Evolutionary conservation across 1,139 yeast genomes (phyloP).

Genomic region (Hemisphaericaspora xylanilytica): DNA sequence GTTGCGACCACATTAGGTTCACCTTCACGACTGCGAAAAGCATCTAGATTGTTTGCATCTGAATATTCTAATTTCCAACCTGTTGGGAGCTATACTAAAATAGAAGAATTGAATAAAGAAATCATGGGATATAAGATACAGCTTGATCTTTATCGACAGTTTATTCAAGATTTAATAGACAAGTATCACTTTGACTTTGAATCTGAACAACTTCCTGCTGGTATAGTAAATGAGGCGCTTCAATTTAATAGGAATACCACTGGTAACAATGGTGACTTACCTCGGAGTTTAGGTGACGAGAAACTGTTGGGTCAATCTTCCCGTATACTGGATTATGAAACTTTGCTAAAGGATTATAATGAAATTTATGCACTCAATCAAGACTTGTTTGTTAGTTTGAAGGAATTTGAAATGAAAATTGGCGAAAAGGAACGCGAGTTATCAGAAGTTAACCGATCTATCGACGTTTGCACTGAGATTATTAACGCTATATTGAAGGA

Average conservation of each 20-base stretch:
- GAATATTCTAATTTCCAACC: conserved; percentile 6
- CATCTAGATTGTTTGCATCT: conserved; percentile 4
- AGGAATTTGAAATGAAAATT: conserved; percentile 31
- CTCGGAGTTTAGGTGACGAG: background rate
- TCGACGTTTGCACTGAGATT: conserved; percentile 18
- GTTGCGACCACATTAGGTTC: conserved; percentile 9
- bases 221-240: conserved; percentile 10
- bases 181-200: conserved; percentile 14
- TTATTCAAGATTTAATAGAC: conserved; percentile 38
- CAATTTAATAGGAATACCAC: conserved; percentile 8
- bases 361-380: conserved; percentile 38
- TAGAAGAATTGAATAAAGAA: conserved; percentile 38
- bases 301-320: conserved; percentile 6
- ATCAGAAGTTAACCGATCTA: conserved; percentile 15
- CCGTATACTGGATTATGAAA: conserved; percentile 15
- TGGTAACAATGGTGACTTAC: background rate
- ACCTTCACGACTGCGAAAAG: conserved; percentile 11
- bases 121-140: conserved; percentile 44
- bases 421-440: conserved; percentile 26
- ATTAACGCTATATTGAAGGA: conserved; percentile 20
- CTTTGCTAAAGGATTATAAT: conserved; percentile 30
- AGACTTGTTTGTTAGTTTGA: conserved; percentile 38
- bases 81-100: conserved; percentile 16
- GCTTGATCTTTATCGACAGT: conserved; percentile 41
- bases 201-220: conserved; percentile 15